phyloP scores from a whole-genome alignment of 2,329 filamentous ascomycete species.

The Ophiostoma himal-ulmi region DNA sequence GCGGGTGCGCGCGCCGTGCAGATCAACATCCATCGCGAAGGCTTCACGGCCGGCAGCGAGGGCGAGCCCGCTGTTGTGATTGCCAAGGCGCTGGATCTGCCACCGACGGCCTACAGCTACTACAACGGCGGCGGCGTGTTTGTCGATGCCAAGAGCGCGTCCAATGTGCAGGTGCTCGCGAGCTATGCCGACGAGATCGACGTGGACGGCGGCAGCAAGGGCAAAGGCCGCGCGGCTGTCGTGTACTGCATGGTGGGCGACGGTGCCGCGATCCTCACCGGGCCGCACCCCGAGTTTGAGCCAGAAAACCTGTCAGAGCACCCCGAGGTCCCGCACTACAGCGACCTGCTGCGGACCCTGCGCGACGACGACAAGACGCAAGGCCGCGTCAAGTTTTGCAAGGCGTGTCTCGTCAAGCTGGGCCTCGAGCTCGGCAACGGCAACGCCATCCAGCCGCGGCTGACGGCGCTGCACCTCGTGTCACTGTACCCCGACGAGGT shows the following conservation, averaged over 20 bases:
- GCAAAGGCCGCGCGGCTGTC: slow-evolving; percentile 62
- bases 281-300: slow-evolving; percentile 93
- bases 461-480: slow-evolving; percentile 77
- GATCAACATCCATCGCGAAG: slow-evolving; percentile 57
- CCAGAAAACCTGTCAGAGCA: slow-evolving; percentile 68
- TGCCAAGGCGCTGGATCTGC: slow-evolving; percentile 35
- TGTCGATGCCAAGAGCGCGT: slow-evolving; percentile 63
- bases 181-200: slow-evolving; percentile 68
- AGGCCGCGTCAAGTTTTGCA: slow-evolving; percentile 67
- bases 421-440: slow-evolving; percentile 72
- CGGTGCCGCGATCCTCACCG: slow-evolving; percentile 72
- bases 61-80: slow-evolving; percentile 30
- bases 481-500: slow-evolving; percentile 55
- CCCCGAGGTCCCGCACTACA: slow-evolving; percentile 62
- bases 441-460: slow-evolving; percentile 62
- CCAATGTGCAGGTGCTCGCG: slow-evolving; percentile 71
- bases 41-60: slow-evolving; percentile 39
- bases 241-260: slow-evolving; percentile 79
- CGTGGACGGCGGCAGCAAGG: slow-evolving; percentile 60
- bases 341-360: slow-evolving; percentile 61
- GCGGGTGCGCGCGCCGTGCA: slow-evolving; percentile 68
- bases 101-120: slow-evolving; percentile 66
- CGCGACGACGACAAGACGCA: slow-evolving; percentile 55
- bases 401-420: slow-evolving; percentile 71
- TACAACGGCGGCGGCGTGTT: slow-evolving; percentile 96